Base-by-base conservation (phyloP, 2,329 filamentous ascomycete genomes). In the Colletotrichum lindemuthianum region DNA sequence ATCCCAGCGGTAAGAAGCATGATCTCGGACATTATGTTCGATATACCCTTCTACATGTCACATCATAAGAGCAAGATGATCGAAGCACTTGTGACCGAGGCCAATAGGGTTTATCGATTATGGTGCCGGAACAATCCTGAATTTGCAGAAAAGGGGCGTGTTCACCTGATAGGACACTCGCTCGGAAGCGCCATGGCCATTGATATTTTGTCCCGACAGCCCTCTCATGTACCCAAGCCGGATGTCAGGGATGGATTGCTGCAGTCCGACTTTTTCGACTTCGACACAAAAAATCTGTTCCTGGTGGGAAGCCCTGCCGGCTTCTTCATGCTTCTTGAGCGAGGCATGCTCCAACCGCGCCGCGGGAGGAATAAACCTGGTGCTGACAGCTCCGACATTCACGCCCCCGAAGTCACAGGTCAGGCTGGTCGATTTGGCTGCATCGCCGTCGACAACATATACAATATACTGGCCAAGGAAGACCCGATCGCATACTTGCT, bases 61-160 rank as follows among this genome's bases (percentile, higher is more conserved):
- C 92, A 96, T 64, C 95, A 98, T 78, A 97, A 98, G 72, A 87
- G 90, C 4, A 97, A 93, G 76, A 98, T 99, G 94, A 91, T 97
- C 54, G 86, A 90, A 47, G 94, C 96, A 1, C 89, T 97, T 51
- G 90, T 97, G 44, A 86, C 86, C 63, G 96, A 99, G 79, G 95
- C 96, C 8, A 99, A 99, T 72, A 88, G 95, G 6, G 92, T 99
- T n/a, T 98, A 97, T 74, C 88, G 92, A 15, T 84, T 98, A 1
- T 99, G 96, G 96, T 97, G 94, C 73, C 85, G 86, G 50, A 97
- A 98, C 74, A 98, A 99, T 68, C 91, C 93, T 0, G 92, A 90
- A 0, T 99, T 99, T 72, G 82, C 89, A 9, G 83, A 92, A 16
- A 84, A 87, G 65, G 96, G 96, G 7, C 89, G 92, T 8, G 93